phyloP scores from a whole-genome alignment of 306 rosid genomes.

The Prunus kanzakura region DNA sequence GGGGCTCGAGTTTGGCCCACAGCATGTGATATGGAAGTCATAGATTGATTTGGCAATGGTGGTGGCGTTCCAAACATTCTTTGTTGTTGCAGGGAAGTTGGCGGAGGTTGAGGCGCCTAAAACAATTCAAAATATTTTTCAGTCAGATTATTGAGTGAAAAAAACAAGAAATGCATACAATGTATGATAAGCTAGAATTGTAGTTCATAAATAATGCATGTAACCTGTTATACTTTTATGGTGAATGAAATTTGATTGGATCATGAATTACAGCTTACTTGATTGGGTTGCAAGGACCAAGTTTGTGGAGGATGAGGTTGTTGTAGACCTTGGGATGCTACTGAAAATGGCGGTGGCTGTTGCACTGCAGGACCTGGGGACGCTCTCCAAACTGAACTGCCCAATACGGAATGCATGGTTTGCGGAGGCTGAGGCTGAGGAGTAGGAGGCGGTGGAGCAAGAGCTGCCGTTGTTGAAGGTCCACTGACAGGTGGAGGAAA shows the following conservation, averaged over 20 bases:
- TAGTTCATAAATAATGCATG: not conserved
- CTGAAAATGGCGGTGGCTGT: conserved; percentile 53
- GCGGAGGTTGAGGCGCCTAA: conserved; percentile 58
- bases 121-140: conserved; percentile 14
- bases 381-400: conserved; percentile 12
- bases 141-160: conserved; percentile 11
- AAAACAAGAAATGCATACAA: conserved; percentile 12
- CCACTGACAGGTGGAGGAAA: conserved; percentile 43
- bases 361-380: conserved; percentile 52
- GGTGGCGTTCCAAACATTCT: conserved; percentile 85
- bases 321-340: conserved; percentile 45
- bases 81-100: conserved; percentile 62
- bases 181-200: not conserved
- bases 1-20: conserved; percentile 92
- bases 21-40: conserved; percentile 78
- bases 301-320: conserved; percentile 56
- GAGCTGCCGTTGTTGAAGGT: conserved; percentile 40
- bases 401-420: conserved; percentile 32
- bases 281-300: conserved; percentile 70
- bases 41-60: conserved; percentile 75
- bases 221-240: not conserved
- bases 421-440: conserved; percentile 33
- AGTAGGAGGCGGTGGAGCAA: conserved; percentile 41
- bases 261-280: conserved; percentile 35
- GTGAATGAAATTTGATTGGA: not conserved